Evolutionary conservation across 2,329 filamentous ascomycete genomes (phyloP).

Genomic region (Colletotrichum horii): DNA sequence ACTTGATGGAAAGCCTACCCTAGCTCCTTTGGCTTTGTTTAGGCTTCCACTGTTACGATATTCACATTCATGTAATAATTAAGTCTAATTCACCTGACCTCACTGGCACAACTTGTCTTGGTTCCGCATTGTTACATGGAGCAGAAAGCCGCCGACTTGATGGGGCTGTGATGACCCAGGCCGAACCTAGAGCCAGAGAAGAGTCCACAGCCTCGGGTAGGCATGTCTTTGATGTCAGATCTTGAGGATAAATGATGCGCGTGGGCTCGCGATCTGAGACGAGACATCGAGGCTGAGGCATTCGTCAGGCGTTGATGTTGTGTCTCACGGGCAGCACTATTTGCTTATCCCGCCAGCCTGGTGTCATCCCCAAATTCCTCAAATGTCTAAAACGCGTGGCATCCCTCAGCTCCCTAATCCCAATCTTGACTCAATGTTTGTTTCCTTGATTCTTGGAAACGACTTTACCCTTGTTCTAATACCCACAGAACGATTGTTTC

Average conservation of each 20-base stretch:
- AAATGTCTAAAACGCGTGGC: not conserved
- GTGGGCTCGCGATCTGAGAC: not conserved
- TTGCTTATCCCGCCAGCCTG: not conserved
- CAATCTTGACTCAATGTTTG: not conserved
- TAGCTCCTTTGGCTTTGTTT: not conserved
- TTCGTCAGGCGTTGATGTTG: not conserved
- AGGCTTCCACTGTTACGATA: not conserved
- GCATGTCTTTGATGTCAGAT: not conserved
- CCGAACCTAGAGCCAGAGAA: not conserved
- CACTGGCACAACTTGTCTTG: no score
- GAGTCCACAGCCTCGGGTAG: not conserved
- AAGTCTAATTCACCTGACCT: not conserved
- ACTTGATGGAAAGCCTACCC: not conserved
- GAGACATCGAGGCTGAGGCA: not conserved
- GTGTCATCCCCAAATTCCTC: not conserved
- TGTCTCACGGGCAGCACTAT: not conserved
- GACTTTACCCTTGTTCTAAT: accelerated
- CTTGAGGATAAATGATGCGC: not conserved
- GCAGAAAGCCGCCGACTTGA: no score
- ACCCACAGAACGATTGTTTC: not conserved
- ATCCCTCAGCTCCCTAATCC: not conserved
- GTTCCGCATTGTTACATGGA: no score
- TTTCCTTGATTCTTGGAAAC: not conserved
- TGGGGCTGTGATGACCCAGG: accelerated
- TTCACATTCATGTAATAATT: conserved; percentile 18